Evolutionary conservation across 257 asterid genomes (phyloP), one percentile per base, ranked within the genome.

Genomic region (Primulina eburnea): DNA sequence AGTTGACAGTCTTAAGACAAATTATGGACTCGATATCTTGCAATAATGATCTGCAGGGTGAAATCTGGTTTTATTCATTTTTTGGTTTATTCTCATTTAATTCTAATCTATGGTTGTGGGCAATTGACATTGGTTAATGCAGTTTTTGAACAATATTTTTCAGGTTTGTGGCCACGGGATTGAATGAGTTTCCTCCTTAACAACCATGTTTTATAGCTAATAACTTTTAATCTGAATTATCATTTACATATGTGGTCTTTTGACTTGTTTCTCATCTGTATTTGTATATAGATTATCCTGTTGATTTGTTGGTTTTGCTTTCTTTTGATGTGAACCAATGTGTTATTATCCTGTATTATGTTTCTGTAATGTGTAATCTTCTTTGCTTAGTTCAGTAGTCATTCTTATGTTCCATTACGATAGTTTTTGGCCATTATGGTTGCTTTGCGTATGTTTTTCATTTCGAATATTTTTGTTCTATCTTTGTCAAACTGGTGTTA

Each of bases 91-190:
- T 55, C 40, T 60, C 61, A 18, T 60, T 12, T 12, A n/a, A 14
- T 60, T 71, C 56, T 56, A 11, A 61, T 57, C 14, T 67, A 29
- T 18, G 57, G 24, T 68, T 30, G 33, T 30, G 26, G 30, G 33
- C 17, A 61, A 43, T 56, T 67, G 28, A 40, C 74, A 57, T 73
- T 65, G 65, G 65, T 67, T 56, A 2, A 30, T 35, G 18, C 66
- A 62, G 11, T 62, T 53, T 55, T 73, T 18, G 34, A 61, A 17
- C 43, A 58, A 43, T 43, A 43, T 14, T 14, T 43, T 7, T 43
- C 55, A n/a, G 55, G n/a, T 43, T 43, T 43, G 16, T 38, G 17
- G 50, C 50, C 50, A 38, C 50, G 50, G 4, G 10, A 11, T 38
- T 38, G 50, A 10, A 10, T 12, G 26, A 43, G 30, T 20, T 56